Conservation (phyloP, 495 filamentous ascomycete species). For the Margaritispora aquatica region DNA sequence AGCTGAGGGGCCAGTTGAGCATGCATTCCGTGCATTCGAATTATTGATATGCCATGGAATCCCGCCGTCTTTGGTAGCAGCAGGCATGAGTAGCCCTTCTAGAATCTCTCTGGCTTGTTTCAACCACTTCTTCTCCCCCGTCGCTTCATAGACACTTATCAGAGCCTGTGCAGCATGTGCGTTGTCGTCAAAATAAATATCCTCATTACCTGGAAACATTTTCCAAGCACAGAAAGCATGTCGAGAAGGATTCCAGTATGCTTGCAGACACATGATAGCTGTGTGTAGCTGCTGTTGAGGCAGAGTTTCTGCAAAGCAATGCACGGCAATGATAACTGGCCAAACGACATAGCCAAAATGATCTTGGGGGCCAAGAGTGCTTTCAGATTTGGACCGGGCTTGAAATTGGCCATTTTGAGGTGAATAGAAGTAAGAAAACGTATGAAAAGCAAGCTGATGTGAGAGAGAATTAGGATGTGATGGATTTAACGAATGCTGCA, state of each 20-base stretch:
- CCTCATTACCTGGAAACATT: slow-evolving; percentile 1
- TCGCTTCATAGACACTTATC: background rate
- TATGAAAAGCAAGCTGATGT: background rate
- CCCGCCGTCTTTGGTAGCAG: background rate
- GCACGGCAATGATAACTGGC: background rate
- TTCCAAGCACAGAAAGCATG: slow-evolving; percentile 2
- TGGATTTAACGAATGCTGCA: background rate
- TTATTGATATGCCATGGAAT: background rate
- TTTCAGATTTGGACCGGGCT: background rate
- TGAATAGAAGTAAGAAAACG: background rate
- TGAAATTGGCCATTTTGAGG: background rate
- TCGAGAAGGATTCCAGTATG: background rate
- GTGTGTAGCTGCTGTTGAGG: background rate
- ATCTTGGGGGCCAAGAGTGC: background rate
- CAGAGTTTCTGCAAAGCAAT: background rate
- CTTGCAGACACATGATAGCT: background rate
- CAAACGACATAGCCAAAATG: background rate
- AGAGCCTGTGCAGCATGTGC: background rate
- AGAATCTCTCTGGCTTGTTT: background rate
- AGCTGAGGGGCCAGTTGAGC: background rate
- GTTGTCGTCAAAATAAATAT: slow-evolving; percentile 1
- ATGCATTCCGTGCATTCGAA: background rate
- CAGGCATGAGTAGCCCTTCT: background rate
- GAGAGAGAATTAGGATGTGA: background rate
- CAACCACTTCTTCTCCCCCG: background rate